Evolutionary conservation across 352 stramenopile species (phyloP), one percentile per base, ranked within the genome.

Genomic region (Globisporangium spinosum): DNA sequence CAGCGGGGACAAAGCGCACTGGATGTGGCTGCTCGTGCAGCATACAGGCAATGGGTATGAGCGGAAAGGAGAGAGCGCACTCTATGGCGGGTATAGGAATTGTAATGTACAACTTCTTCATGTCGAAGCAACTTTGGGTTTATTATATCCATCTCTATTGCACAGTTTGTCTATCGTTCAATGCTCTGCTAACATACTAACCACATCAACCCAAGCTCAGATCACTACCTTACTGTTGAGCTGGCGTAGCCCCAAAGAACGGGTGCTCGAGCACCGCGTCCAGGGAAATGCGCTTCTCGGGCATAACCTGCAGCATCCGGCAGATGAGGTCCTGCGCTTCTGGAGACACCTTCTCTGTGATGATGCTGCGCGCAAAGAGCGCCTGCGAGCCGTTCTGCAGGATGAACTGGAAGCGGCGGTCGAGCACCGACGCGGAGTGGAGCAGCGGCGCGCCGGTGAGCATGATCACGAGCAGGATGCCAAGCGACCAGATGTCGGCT

Each of bases 401-500:
- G 71, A 58, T 79, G 64, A n/a, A 73, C 64, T n/a, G 55, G 45
- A 47, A 88, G 66, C 59, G 70, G 53, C 86, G 78, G 9, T 70
- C 71, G 1, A 58, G 8, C 78, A 43, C 23, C 0, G 69, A 70
- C 2, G 82, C 78, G 38, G 79, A 73, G 3, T 76, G 69, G 1
- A 87, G 69, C 2, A 87, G 72, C 35, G 78, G 79, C 3, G 80
- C 70, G 8, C 82, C 82, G 2, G 78, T 76, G 43, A 90, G 70
- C 82, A 89, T 87, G 59, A 89, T 83, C 17, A 77, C 79, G 20
- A 90, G 70, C 72, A 90, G 60, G 38, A 90, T 78, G 20, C 82
- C 79, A 2, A 89, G 73, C 13, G 82, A 89, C 82, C 82, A 90
- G n/a, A 85, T 77, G 47, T 90, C 82, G 7, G 77, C 80, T 51